Conservation (phyloP, 1,284 basidiomycete genomes). For the Ustilago sp. region DNA sequence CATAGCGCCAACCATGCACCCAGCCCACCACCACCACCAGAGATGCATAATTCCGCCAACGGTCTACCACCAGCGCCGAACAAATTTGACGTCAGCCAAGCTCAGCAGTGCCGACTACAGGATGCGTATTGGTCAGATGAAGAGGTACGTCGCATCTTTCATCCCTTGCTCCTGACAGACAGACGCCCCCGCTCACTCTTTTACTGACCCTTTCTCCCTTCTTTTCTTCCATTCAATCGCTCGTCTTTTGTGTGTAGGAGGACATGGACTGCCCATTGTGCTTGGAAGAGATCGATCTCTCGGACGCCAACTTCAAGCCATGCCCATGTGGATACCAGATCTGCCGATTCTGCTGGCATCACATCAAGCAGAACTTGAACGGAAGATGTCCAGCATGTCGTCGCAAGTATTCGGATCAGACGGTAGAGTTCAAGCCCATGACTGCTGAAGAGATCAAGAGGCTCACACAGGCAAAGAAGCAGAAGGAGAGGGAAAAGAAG, state of each 20-base stretch:
- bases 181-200: not conserved
- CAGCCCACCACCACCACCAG: constrained; percentile 23
- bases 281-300: constrained; percentile 98
- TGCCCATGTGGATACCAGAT: constrained; percentile 99
- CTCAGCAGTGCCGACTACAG: constrained; percentile 77
- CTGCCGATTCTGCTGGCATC: constrained; percentile 99
- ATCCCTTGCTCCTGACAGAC: not conserved
- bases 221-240: not conserved
- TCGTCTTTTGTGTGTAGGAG: constrained; percentile 75
- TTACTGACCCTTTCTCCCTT: not conserved
- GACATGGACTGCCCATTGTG: constrained; percentile 98
- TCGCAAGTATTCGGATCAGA: constrained; percentile 90
- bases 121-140: constrained; percentile 99
- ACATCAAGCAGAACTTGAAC: constrained; percentile 96
- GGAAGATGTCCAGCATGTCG: constrained; percentile 97
- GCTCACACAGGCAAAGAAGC: constrained; percentile 94
- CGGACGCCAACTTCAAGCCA: constrained; percentile 99
- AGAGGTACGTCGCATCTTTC: constrained; percentile 72
- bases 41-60: constrained; percentile 24
- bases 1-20: constrained; percentile 18
- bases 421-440: constrained; percentile 94
- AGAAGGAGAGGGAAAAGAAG: constrained; percentile 93
- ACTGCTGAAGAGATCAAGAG: constrained; percentile 95
- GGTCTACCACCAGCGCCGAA: constrained; percentile 61
- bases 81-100: constrained; percentile 62